A percentile compares a stretch with the other conserved stretches of the same genome.
Conservation (phyloP, 352 stramenopile species). For the Phytophthora kernoviae region DNA sequence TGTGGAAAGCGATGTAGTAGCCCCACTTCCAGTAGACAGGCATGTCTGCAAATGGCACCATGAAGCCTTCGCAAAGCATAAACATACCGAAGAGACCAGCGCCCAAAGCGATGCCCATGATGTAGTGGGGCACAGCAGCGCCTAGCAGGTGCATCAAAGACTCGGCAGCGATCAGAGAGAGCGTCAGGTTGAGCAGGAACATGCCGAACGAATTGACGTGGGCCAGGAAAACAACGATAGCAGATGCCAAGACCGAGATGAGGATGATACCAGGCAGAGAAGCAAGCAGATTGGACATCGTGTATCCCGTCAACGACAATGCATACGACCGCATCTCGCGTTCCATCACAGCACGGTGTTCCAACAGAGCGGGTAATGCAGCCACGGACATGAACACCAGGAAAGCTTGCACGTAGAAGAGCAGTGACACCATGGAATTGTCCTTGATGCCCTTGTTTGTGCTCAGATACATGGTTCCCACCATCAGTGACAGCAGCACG, state of each 20-base stretch:
- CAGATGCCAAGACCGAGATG: conserved; percentile 62
- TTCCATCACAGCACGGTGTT: conserved; percentile 86
- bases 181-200: conserved; percentile 77
- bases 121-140: conserved; percentile 84
- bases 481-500: conserved; percentile 72
- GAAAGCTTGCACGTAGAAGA: conserved; percentile 93
- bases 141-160: conserved; percentile 82
- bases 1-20: conserved; percentile 90
- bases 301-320: conserved; percentile 79
- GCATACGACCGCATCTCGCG: conserved; percentile 63
- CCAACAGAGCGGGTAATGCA: conserved; percentile 83
- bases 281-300: conserved; percentile 75
- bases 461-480: conserved; percentile 79
- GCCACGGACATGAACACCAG: conserved; percentile 94
- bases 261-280: conserved; percentile 72
- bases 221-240: conserved; percentile 60
- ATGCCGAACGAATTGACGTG: conserved; percentile 61
- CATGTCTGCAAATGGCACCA: conserved; percentile 69
- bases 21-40: conserved; percentile 80
- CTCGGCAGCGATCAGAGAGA: conserved; percentile 80
- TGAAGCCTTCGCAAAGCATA: conserved; percentile 90
- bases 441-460: conserved; percentile 44
- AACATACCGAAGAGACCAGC: conserved; percentile 88
- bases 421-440: conserved; percentile 55
- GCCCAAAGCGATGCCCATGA: conserved; percentile 85